These are phyloP conservation scores for Tephrocybe sp. DNA, from an alignment of 768 basidiomycete genomes.

Conservation along the genomic window DNA sequence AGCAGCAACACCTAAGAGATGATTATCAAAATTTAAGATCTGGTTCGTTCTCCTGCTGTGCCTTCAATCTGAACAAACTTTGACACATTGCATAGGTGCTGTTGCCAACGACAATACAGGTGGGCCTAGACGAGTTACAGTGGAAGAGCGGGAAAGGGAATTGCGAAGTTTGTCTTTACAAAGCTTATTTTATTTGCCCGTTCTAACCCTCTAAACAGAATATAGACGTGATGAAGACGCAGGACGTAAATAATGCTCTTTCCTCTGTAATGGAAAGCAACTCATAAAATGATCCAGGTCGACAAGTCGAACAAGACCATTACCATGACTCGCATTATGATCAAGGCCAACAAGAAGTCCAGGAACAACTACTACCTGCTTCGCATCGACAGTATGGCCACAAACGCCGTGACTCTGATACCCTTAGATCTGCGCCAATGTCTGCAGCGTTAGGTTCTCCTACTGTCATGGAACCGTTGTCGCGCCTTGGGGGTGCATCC, in stretches of 20 bases:
- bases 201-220: conserved; percentile 32
- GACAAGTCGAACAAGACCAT: conserved; percentile 18
- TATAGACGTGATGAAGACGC: conserved; percentile 38
- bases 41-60: conserved; percentile 25
- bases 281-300: conserved; percentile 15
- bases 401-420: conserved; percentile 75
- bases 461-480: conserved; percentile 45
- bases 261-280: no score
- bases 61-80: neutral
- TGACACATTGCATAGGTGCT: conserved; percentile 3
- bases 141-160: conserved; percentile 39
- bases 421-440: conserved; percentile 52
- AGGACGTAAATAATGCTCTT: conserved; percentile 32
- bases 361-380: conserved; percentile 36
- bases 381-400: conserved; percentile 48
- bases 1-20: conserved; percentile 37
- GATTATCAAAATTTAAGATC: conserved; percentile 33
- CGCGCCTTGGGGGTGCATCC: conserved; percentile 12
- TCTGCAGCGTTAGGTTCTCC: conserved; percentile 45
- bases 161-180: conserved; percentile 10
- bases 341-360: conserved; percentile 15
- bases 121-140: conserved; percentile 36
- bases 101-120: conserved; percentile 26
- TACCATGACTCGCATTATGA: conserved; percentile 14
- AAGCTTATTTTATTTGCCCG: neutral